These are phyloP conservation scores for Beauveria caledonica DNA, from an alignment of 2,329 filamentous ascomycete species.

Conservation along the genomic window DNA sequence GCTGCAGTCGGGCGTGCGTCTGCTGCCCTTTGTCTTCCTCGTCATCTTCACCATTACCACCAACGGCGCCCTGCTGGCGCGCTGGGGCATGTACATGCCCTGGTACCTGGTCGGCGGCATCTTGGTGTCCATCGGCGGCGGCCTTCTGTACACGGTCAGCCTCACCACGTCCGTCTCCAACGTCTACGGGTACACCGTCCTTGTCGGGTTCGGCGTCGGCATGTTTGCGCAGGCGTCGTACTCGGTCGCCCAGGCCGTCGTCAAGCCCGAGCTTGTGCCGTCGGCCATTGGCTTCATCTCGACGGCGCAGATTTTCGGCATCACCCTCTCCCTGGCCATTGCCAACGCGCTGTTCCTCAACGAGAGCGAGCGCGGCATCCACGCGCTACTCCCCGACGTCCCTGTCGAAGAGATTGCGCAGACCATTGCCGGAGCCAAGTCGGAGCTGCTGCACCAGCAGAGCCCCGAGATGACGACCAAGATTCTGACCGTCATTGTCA, in stretches of 20 bases:
- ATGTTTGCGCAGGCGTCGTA: constrained; percentile 26
- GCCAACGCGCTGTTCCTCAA: constrained; percentile 29
- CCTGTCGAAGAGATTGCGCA: constrained; percentile 17
- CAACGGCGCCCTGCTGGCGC: constrained; percentile 27
- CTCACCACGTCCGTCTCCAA: constrained; percentile 6
- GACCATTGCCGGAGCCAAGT: constrained; percentile 17
- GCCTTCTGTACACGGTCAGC: constrained; percentile 16
- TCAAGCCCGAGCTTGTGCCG: constrained; percentile 20
- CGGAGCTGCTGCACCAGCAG: constrained; percentile 11
- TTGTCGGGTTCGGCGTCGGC: constrained; percentile 33
- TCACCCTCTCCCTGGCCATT: constrained; percentile 26
- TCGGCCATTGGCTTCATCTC: constrained; percentile 28
- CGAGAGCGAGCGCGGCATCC: background rate
- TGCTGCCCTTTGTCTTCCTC: constrained; percentile 32
- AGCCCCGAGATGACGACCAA: constrained; percentile 14
- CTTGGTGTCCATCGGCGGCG: constrained; percentile 26
- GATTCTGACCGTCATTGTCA: constrained; percentile 19
- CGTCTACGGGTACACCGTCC: constrained; percentile 28
- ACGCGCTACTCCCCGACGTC: constrained; percentile 16
- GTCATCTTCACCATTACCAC: constrained; percentile 25
- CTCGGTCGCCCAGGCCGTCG: constrained; percentile 27
- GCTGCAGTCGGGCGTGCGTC: constrained; percentile 26
- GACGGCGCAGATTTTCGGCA: constrained; percentile 24
- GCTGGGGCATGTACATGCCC: constrained; percentile 29
- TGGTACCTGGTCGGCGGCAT: constrained; percentile 30